Conservation (phyloP, 371 early-diverging fungal species). For the Thermomucor indicae-seudaticae region DNA sequence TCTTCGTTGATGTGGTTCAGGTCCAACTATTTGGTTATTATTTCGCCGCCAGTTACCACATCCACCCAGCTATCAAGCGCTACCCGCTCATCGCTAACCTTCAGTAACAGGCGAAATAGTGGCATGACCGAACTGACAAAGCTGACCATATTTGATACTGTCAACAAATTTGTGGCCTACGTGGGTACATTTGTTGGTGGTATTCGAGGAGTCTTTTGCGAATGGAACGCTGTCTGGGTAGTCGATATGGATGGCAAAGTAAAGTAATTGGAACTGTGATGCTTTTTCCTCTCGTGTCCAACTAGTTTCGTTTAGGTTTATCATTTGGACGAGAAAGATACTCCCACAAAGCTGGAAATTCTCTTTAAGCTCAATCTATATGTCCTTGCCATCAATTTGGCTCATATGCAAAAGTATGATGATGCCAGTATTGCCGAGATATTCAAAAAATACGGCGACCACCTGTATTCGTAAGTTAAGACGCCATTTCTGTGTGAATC, state of each 20-base stretch:
- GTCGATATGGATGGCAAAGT: constrained; percentile 78
- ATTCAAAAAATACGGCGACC: constrained; percentile 90
- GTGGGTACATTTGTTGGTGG: constrained; percentile 69
- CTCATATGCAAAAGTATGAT: constrained; percentile 71
- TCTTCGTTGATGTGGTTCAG: constrained; percentile 72
- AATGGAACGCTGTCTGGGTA: constrained; percentile 91
- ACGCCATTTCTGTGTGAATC: background rate
- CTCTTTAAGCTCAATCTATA: constrained; percentile 86
- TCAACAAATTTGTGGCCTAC: constrained; percentile 87
- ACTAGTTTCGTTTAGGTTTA: constrained; percentile 50
- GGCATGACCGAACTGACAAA: constrained; percentile 50
- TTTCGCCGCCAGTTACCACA: constrained; percentile 60
- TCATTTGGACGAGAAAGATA: constrained; percentile 83
- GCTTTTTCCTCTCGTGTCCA: background rate
- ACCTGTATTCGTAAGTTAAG: constrained; percentile 58
- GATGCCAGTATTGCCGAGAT: constrained; percentile 81
- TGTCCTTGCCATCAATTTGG: constrained; percentile 79
- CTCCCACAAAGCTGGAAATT: constrained; percentile 81
- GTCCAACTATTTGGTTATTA: constrained; percentile 69
- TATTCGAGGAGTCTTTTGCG: constrained; percentile 67
- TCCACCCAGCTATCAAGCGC: constrained; percentile 34
- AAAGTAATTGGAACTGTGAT: constrained; percentile 4
- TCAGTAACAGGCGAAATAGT: constrained; percentile 20
- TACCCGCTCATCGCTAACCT: constrained; percentile 24
- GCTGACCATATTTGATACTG: constrained; percentile 86